Evolutionary conservation across 2,329 filamentous ascomycete species (phyloP), one percentile per base, ranked within the genome.

Genomic region (Sclerotinia trifoliorum): DNA sequence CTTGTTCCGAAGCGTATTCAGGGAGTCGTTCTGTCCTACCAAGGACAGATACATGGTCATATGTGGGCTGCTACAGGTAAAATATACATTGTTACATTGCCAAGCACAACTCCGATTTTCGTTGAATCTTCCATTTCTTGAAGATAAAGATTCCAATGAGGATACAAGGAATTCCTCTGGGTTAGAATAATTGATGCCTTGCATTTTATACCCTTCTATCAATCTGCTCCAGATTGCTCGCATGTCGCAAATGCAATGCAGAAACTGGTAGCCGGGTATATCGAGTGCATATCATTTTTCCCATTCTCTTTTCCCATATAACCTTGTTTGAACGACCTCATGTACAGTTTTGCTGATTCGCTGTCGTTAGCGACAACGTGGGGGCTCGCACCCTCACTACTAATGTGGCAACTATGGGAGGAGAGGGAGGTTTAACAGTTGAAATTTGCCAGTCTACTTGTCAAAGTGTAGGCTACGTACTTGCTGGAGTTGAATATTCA

Each of bases 401-500:
- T 17, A 68, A 46, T 35, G n/a, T 44, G 48, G 58, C 62, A 24
- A 70, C 70, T n/a, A 32, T 62, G 44, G 73, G 72, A 1, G 71
- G 71, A 29, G 32, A 58, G 5, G 63, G 29, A 29, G 55, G 48
- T 35, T 70, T 75, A 68, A 75, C 74, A 42, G 67, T 74, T 42
- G 71, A 57, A 15, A 66, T 71, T 21, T 76, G 74, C 67, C 55
- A 73, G 13, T 46, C 63, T 8, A 70, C 74, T 35, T 76, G 74
- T 65, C 66, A 71, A 46, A 68, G 17, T 42, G 68, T 71, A 10
- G 73, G 71, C 8, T 83, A 80, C 70, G 63, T 68, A 21, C 72
- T 83, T 79, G 75, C 78, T 65, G 83, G 82, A 49, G 73, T 82
- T 39, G 82, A 84, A 71, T 83, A 83, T 67, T 75, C 79, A 52